Evolutionary conservation across 495 filamentous ascomycete species (phyloP).

Genomic region (Tuber borchii): DNA sequence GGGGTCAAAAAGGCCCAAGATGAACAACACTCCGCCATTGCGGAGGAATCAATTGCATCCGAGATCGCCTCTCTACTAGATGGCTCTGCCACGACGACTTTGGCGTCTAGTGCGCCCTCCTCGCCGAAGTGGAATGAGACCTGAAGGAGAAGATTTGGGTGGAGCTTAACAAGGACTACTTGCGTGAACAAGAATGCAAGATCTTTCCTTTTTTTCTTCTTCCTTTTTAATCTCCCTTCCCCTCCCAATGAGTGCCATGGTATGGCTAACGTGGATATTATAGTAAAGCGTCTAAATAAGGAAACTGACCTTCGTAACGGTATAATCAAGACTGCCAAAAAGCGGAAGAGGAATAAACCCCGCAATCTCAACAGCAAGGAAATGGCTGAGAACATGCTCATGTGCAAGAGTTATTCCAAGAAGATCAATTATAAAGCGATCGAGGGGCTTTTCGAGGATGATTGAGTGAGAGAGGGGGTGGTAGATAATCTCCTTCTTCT

Average conservation of each 20-base stretch:
- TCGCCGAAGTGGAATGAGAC: constrained; percentile 61
- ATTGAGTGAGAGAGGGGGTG: constrained; percentile 9
- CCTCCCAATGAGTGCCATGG: background rate
- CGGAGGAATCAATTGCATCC: constrained; percentile 35
- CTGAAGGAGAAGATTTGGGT: constrained; percentile 88
- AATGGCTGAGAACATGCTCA: constrained; percentile 59
- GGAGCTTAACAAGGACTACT: constrained; percentile 84
- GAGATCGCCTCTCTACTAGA: constrained; percentile 35
- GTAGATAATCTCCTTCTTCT: background rate
- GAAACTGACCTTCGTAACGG: constrained; percentile 54
- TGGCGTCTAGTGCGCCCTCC: constrained; percentile 69
- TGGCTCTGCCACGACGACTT: constrained; percentile 56
- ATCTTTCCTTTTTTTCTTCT: constrained; percentile 38
- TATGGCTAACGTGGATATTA: constrained; percentile 43
- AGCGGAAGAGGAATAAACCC: constrained; percentile 50
- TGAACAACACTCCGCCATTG: constrained; percentile 31
- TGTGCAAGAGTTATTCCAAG: constrained; percentile 64
- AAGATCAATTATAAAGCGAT: constrained; percentile 78
- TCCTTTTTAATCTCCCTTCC: too few relatives aligned
- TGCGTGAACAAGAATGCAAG: constrained; percentile 74
- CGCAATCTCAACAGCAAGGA: constrained; percentile 56
- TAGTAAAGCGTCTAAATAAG: constrained; percentile 49
- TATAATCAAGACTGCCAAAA: constrained; percentile 49
- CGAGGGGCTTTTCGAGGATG: constrained; percentile 50
- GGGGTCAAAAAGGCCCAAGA: constrained; percentile 26